Evolutionary conservation across 2,329 filamentous ascomycete genomes (phyloP), one percentile per base, ranked within the genome.

Genomic region (Xylariaceae sp.): DNA sequence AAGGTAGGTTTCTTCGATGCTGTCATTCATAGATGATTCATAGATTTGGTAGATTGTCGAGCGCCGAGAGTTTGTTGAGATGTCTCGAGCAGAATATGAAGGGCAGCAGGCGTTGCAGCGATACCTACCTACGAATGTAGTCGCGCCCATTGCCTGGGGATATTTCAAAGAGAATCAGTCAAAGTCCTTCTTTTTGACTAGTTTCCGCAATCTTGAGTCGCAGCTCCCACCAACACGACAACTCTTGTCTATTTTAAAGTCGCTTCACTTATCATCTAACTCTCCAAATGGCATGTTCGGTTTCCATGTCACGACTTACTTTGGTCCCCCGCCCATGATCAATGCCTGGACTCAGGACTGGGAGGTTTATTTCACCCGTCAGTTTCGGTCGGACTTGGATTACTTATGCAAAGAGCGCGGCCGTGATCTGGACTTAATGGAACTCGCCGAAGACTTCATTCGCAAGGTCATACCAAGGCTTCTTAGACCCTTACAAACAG

Each of bases 401-500:
- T 55, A 48, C 41, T 51, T 47, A 5, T 45, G 57, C 16, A 14
- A 12, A 16, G 47, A 47, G 7, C 47, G 46, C n/a, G 52, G 56
- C n/a, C 31, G 47, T n/a, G 49, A 56, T 36, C 31, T 36, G 1
- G 59, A 63, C 19, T 31, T 61, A 11, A 40, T 49, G 9, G 12
- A 47, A n/a, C 17, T 60, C 5, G 31, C 49, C 7, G 53, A 49
- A 2, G 33, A 52, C 3, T 59, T 60, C 19, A 42, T 71, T 5
- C 56, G 65, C 9, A 70, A 65, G 33, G 68, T 74, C 5, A 70
- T 74, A 18, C 69, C 71, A 1, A 60, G 71, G 33, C 60, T 75
- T 1, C 55, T 74, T n/a, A 50, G 70, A 12, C 70, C 70, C 12
- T 58, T 75, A 2, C 66, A 73, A 48, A 66, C 61, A 11, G 63